These are phyloP conservation scores for Rhytidhysteron rufulum DNA, from an alignment of 2,329 filamentous ascomycete species.

Conservation along the genomic window DNA sequence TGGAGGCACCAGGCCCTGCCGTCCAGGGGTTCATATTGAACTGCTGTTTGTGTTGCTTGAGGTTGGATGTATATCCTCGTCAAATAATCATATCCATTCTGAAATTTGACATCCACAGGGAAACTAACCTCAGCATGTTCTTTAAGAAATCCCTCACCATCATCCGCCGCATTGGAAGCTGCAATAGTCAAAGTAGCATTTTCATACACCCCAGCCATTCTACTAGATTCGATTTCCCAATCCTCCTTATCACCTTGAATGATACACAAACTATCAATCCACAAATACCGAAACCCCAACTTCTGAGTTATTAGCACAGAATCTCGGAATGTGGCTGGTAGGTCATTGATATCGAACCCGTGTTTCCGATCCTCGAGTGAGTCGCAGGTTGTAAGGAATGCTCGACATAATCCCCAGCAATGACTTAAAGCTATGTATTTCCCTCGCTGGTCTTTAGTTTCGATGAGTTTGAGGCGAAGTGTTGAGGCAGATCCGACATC, in stretches of 20 bases:
- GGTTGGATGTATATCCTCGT: too few relatives aligned
- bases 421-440: background rate
- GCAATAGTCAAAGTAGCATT: background rate
- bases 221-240: background rate
- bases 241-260: slow-evolving; percentile 1
- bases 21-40: background rate
- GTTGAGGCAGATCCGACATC: background rate
- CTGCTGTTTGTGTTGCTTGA: too few relatives aligned
- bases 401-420: background rate
- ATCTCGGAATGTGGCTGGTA: slow-evolving; percentile 1
- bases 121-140: background rate
- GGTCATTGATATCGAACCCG: background rate
- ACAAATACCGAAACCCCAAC: background rate
- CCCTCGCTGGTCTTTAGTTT: background rate
- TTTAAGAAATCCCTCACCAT: background rate
- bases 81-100: background rate
- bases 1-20: background rate
- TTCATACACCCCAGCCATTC: background rate
- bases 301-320: background rate
- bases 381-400: background rate
- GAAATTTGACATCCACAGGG: background rate
- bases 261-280: slow-evolving; percentile 1
- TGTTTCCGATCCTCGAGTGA: background rate
- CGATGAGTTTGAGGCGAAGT: background rate
- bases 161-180: background rate